Evolutionary conservation across 352 stramenopile species (phyloP), one percentile per base, ranked within the genome.

Genomic region (Phytophthora fragariaefolia): DNA sequence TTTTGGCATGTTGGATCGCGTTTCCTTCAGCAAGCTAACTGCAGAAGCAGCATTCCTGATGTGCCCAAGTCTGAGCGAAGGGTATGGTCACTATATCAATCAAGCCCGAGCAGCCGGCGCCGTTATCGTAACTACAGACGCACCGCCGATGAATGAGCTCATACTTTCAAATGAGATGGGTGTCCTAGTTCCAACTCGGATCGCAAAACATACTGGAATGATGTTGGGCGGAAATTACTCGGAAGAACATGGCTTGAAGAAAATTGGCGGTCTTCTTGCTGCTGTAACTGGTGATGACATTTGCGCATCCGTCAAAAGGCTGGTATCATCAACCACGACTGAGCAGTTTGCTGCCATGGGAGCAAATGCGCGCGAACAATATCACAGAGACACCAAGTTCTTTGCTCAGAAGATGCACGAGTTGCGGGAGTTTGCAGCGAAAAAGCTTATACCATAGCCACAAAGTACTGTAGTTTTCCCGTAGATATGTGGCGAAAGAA

Each of bases 381-480:
- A 47, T 18, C 40, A 47, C n/a, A 47, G 24, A 47, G 40, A 47
- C 40, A 47, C 40, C 18, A 26, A 23, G 40, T 47, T 47, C n/a
- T 47, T 47, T 13, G 40, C 40, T 15, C 40, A 23, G 40, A 18
- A 6, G 12, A 47, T 47, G 40, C 40, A 47, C 7, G 40, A 47
- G n/a, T 15, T 47, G 40, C 18, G n/a, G n/a, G 12, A 23, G n/a
- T 47, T 47, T 26, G 40, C 40, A 5, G 18, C 6, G 9, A 9
- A 47, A 22, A 45, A 45, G 12, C 17, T 47, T 18, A 24, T 24
- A 47, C 17, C n/a, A 46, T 6, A 43, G n/a, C n/a, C n/a, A n/a
- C n/a, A n/a, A n/a, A n/a, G n/a, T n/a, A n/a, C n/a, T n/a, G n/a
- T n/a, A n/a, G n/a, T n/a, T n/a, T n/a, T n/a, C n/a, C n/a, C n/a